Evolutionary conservation across 2,329 filamentous ascomycete genomes (phyloP).

Genomic region (Cylindrodendrum hubeiense): DNA sequence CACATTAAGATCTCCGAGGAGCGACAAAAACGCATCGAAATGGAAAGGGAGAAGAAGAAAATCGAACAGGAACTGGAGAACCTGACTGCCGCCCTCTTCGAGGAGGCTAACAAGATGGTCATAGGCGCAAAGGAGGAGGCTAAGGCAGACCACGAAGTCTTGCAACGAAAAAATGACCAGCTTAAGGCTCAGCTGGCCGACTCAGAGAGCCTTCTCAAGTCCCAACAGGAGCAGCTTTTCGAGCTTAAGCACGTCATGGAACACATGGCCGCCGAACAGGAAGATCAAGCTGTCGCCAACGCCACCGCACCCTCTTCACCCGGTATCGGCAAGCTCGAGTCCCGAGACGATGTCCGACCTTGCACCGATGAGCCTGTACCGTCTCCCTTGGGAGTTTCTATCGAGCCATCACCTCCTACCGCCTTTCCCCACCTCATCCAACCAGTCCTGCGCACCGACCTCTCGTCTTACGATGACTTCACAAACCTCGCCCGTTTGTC

Average conservation of each 20-base stretch:
- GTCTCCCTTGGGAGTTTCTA: conserved; percentile 47
- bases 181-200: conserved; percentile 87
- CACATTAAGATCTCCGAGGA: conserved; percentile 73
- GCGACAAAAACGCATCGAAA: conserved; percentile 71
- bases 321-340: conserved; percentile 77
- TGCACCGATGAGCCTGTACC: conserved; percentile 49
- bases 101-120: conserved; percentile 99
- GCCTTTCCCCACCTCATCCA: conserved; percentile 88
- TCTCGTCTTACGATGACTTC: conserved; percentile 88
- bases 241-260: conserved; percentile 96
- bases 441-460: conserved; percentile 85
- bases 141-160: conserved; percentile 82
- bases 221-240: conserved; percentile 91
- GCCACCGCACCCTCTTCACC: conserved; percentile 88
- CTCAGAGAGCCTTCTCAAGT: conserved; percentile 85
- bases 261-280: conserved; percentile 79
- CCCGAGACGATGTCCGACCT: conserved; percentile 58
- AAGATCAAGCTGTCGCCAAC: conserved; percentile 78
- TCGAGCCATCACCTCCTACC: conserved; percentile 67
- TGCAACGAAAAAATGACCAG: conserved; percentile 89
- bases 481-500: conserved; percentile 79
- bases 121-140: conserved; percentile 89
- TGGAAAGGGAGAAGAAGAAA: conserved; percentile 84
- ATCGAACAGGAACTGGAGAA: conserved; percentile 95
- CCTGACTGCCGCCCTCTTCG: conserved; percentile 92